A percentile compares a stretch with the other conserved stretches of the same genome.
Conservation (phyloP, 345 rosid genomes). For the Erucastrum elatum region DNA sequence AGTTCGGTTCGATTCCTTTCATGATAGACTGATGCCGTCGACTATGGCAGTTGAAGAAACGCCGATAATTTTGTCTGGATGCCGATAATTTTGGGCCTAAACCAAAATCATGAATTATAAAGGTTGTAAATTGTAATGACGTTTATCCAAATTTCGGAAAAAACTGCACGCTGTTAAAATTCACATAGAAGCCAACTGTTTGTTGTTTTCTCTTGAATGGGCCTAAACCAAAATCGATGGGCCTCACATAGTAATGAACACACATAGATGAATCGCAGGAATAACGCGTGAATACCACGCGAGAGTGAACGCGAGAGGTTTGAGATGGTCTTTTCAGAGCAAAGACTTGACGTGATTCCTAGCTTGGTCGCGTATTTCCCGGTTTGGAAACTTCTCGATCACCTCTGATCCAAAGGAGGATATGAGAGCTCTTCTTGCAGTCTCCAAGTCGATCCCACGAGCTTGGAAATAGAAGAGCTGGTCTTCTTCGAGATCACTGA, state of each 20-base stretch:
- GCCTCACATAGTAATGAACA: neutral
- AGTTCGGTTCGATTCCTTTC: too few species aligned
- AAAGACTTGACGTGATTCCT: slow-evolving; percentile 57
- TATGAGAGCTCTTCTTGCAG: slow-evolving; percentile 80
- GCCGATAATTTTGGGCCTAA: too few species aligned
- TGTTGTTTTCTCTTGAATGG: neutral
- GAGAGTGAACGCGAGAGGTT: neutral
- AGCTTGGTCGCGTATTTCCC: slow-evolving; percentile 50
- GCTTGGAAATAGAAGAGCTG: slow-evolving; percentile 90
- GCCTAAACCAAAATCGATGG: neutral
- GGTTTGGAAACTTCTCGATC: slow-evolving; percentile 53
- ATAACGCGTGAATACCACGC: neutral
- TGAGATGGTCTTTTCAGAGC: slow-evolving; percentile 35
- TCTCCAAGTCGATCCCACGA: slow-evolving; percentile 72
- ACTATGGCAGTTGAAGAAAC: too few species aligned
- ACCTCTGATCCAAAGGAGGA: slow-evolving; percentile 85
- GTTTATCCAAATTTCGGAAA: neutral
- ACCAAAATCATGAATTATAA: too few species aligned
- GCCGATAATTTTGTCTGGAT: too few species aligned
- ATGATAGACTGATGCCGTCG: too few species aligned
- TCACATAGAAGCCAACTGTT: neutral
- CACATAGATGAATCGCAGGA: neutral
- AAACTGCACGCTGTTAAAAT: neutral
- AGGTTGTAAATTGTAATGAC: neutral
- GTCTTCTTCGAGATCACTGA: slow-evolving; percentile 83